phyloP scores from a whole-genome alignment of 129 eudicot genomes.

The Silybum marianum region DNA sequence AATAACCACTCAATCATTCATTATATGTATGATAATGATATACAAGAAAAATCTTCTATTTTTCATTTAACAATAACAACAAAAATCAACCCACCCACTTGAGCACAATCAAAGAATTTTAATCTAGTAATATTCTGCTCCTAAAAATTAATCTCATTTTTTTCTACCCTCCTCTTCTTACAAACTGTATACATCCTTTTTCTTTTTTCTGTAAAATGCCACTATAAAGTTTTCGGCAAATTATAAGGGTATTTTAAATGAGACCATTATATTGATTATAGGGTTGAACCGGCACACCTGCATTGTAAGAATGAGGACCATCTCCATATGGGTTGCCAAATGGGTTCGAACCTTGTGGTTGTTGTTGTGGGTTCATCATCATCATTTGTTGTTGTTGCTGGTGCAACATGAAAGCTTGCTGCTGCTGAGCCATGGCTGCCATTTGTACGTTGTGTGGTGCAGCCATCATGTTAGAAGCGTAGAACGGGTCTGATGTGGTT shows the following conservation, averaged over 20 bases:
- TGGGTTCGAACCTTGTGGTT: slow-evolving; percentile 45
- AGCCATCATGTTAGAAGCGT: slow-evolving; percentile 60
- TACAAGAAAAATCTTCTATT: neutral
- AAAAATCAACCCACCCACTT: neutral
- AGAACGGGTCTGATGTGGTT: slow-evolving; percentile 62
- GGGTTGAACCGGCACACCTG: slow-evolving; percentile 65
- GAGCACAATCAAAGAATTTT: neutral
- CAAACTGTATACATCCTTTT: neutral
- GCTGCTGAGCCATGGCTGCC: slow-evolving; percentile 71
- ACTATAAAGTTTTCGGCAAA: neutral
- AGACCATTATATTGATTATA: slow-evolving; percentile 70
- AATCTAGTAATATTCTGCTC: neutral
- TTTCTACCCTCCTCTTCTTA: neutral
- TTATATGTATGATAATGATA: neutral
- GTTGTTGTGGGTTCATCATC: slow-evolving; percentile 50
- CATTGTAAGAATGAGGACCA: slow-evolving; percentile 44
- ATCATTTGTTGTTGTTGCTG: slow-evolving; percentile 69
- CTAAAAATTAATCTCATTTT: neutral
- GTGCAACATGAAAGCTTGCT: slow-evolving; percentile 56
- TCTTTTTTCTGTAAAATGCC: neutral
- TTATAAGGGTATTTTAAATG: slow-evolving; percentile 30
- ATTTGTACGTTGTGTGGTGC: slow-evolving; percentile 71
- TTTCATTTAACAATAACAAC: neutral
- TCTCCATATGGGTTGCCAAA: slow-evolving; percentile 49
- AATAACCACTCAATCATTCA: neutral